Evolutionary conservation across 495 filamentous ascomycete genomes (phyloP).

Genomic region (Penicillium coprophilum): DNA sequence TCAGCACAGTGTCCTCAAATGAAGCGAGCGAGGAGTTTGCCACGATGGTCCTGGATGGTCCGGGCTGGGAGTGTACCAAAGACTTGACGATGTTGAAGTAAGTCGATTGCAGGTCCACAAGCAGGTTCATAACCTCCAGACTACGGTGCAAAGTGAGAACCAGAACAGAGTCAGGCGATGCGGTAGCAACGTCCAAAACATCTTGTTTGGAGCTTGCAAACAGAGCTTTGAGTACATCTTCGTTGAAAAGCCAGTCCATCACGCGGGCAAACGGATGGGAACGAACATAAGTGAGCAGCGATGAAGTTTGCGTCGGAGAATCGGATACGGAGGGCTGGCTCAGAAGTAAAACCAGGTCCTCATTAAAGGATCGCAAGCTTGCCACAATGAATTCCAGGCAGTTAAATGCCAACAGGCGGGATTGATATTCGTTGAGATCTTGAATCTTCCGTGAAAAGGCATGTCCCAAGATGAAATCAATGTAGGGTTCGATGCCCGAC

Average conservation of each 20-base stretch:
- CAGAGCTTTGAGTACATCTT: conserved; percentile 75
- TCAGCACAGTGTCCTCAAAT: conserved; percentile 89
- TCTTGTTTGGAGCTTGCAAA: conserved; percentile 76
- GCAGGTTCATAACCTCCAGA: conserved; percentile 75
- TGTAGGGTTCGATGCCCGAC: conserved; percentile 85
- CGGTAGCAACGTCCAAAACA: conserved; percentile 60
- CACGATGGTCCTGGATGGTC: conserved; percentile 47
- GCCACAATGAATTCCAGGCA: conserved; percentile 76
- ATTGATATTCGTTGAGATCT: conserved; percentile 59
- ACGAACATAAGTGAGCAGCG: conserved; percentile 71
- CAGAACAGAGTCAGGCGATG: conserved; percentile 69
- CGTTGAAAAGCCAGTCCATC: conserved; percentile 97
- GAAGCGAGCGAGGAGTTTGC: conserved; percentile 73
- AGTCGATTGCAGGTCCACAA: conserved; percentile 84
- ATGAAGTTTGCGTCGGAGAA: conserved; percentile 64
- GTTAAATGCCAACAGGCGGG: conserved; percentile 66
- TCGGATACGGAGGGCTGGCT: conserved; percentile 74
- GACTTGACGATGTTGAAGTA: conserved; percentile 86
- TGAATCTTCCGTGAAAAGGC: conserved; percentile 63
- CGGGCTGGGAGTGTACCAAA: conserved; percentile 59
- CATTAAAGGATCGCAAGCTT: conserved; percentile 84
- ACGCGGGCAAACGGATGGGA: conserved; percentile 89
- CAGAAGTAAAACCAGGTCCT: conserved; percentile 80
- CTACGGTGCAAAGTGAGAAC: conserved; percentile 70
- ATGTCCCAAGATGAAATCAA: conserved; percentile 82